Conservation (phyloP, 192 early-diverging fungal genomes). For the Podila verticillata region DNA sequence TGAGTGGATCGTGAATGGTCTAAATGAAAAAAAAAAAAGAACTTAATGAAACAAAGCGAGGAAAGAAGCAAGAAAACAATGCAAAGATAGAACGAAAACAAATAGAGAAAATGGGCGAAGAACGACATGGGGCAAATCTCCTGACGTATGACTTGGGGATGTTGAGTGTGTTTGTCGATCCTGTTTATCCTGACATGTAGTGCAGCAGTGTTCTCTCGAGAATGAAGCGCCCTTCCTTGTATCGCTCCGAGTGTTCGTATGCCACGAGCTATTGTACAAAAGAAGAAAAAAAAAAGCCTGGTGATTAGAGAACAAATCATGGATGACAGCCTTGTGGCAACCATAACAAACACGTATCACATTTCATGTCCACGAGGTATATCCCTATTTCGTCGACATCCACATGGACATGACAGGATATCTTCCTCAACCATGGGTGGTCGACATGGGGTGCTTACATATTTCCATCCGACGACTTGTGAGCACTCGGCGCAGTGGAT, state of each 20-base stretch:
- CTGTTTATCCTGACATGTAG: slow-evolving; percentile 1
- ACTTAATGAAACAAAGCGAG: not conserved
- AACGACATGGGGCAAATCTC: not conserved
- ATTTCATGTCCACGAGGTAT: too few species aligned
- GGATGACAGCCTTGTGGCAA: not conserved
- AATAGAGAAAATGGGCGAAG: slow-evolving; percentile 1
- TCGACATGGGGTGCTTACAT: slow-evolving; percentile 47
- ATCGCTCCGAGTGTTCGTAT: slow-evolving; percentile 69
- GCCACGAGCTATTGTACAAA: slow-evolving; percentile 47
- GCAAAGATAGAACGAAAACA: not conserved
- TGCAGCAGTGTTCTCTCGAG: slow-evolving; percentile 69
- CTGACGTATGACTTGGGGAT: not conserved
- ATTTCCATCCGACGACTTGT: slow-evolving; percentile 70
- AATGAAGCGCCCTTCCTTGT: slow-evolving; percentile 84
- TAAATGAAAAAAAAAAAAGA: not conserved
- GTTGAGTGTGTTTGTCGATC: not conserved
- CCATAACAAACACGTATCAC: not conserved
- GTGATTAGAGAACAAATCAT: not conserved
- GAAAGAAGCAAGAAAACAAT: not conserved
- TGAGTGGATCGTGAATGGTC: not conserved
- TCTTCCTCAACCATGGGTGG: not conserved
- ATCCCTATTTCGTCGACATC: not conserved
- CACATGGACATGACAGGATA: not conserved
- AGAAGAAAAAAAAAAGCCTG: not conserved
- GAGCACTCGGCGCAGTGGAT: slow-evolving; percentile 69